Evolutionary conservation across 352 stramenopile species (phyloP).

Genomic region (Poterioochromonas sp.): DNA sequence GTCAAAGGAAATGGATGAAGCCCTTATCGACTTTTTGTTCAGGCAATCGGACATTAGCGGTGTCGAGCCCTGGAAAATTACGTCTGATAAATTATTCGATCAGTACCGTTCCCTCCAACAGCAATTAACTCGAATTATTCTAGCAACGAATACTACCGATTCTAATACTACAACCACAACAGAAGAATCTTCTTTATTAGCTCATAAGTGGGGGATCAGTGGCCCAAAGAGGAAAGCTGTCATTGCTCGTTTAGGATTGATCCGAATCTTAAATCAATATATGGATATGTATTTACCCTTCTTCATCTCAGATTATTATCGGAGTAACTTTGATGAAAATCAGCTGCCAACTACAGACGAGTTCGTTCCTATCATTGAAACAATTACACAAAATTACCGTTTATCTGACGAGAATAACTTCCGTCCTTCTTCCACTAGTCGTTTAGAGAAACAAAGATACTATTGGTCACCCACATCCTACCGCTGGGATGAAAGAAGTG

Average conservation of each 20-base stretch:
- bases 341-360: not conserved
- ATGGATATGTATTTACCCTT: conserved; percentile 27
- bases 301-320: conserved; percentile 59
- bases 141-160: no score
- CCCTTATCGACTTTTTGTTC: not conserved
- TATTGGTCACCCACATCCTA: not conserved
- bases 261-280: conserved; percentile 38
- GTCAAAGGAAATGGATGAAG: conserved; percentile 20
- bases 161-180: no score
- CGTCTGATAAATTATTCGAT: not conserved
- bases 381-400: not conserved
- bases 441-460: not conserved
- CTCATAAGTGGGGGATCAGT: conserved; percentile 61
- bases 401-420: not conserved
- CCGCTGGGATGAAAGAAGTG: not conserved
- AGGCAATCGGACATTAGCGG: not conserved
- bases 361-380: not conserved
- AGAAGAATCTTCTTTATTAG: not conserved
- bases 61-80: not conserved
- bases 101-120: conserved; percentile 21
- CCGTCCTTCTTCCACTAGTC: not conserved
- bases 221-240: conserved; percentile 36
- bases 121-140: conserved; percentile 12
- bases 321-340: conserved; percentile 55
- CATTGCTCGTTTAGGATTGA: conserved; percentile 43